Base-by-base conservation (phyloP, 768 basidiomycete species). In the Leccinum variicolor region DNA sequence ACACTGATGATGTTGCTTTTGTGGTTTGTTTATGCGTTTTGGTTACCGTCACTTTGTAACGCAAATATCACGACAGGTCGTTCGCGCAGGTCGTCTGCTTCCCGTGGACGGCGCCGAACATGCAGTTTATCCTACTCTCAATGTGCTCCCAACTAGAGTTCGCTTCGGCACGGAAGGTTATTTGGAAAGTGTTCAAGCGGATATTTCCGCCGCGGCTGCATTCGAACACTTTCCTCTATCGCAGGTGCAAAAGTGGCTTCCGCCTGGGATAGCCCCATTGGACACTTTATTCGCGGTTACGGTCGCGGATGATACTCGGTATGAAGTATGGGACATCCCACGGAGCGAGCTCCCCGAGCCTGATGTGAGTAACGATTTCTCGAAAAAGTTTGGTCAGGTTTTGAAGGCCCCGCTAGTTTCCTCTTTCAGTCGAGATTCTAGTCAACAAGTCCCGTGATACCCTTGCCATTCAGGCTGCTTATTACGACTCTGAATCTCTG, bases 191-290 rank as follows among this genome's bases (percentile, higher is more conserved):
- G 54, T 66, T 26, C 72, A 73, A 47, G 59, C 58, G 2, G 68
- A 68, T 59, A 71, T 71, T 48, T 68, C 70, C 6, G 62, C 62
- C 0, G 62, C 62, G 14, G 62, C 64, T 54, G 64, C 65, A 28
- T 74, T 66, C 53, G 72, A 73, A 58, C 64, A 71, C 47, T 53
- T 73, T 23, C 59, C 72, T 21, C 63, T 73, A n/a, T 64, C 69
- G 47, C 62, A 60, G 3, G 65, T 73, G 17, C 71, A 74, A 54
- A 64, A 63, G 26, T 74, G 69, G 72, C 56, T 74, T 43, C 55
- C 62, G 11, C 66, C 65, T 13, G 63, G 60, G 11, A 57, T 52
- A 7, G 49, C 56, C 9, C 57, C 74, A 21, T 69, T 73, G 47
- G 72, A 73, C 39, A 66, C 69, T 28, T 45, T 74, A 34, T 74